Base-by-base conservation (phyloP, 352 stramenopile genomes). In the Pythium brachiatum region DNA sequence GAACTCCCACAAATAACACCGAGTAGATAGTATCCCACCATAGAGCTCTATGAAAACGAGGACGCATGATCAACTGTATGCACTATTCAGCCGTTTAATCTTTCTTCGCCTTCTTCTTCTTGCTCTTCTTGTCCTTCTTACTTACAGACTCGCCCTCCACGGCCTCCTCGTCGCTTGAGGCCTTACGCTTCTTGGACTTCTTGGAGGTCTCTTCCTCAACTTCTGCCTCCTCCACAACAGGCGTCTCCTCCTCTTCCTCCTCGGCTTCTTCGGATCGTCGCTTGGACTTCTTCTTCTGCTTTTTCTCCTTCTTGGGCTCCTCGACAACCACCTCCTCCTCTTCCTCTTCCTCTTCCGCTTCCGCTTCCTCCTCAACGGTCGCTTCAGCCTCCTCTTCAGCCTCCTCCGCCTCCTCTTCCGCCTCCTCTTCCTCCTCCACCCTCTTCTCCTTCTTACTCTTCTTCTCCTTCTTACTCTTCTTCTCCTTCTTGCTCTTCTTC, bases 71-170 rank as follows among this genome's bases (percentile, higher is more conserved):
- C 41, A 48, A 48, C n/a, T 48, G 41, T 48, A 48, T 48, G 41
- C 41, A 48, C 41, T 48, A 75, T 51, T 82, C 55, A 26, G 38
- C 68, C 25, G 61, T 62, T 63, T 81, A 84, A 31, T 62, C 60
- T 26, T 82, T 81, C 68, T 87, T 84, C 29, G 69, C 55, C 55
- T 86, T 85, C 67, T 84, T 84, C 65, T 83, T 86, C 47, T 82
- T 86, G 43, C 57, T 55, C 36, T 81, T 85, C 55, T 79, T 76
- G 68, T 83, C 61, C 68, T 75, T 76, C 62, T 79, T 76, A 43
- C 50, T 73, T 53, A 70, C 67, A 31, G 67, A 23, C 36, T 47
- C 59, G 18, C 57, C 61, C n/a, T 61, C 56, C 18, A 51, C 26
- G 9, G 36, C 53, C 53, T 55, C 58, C 15, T 54, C 67, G 18